These are phyloP conservation scores for Claviceps fusiformis DNA, from an alignment of 2,329 filamentous ascomycete genomes.

Conservation along the genomic window DNA sequence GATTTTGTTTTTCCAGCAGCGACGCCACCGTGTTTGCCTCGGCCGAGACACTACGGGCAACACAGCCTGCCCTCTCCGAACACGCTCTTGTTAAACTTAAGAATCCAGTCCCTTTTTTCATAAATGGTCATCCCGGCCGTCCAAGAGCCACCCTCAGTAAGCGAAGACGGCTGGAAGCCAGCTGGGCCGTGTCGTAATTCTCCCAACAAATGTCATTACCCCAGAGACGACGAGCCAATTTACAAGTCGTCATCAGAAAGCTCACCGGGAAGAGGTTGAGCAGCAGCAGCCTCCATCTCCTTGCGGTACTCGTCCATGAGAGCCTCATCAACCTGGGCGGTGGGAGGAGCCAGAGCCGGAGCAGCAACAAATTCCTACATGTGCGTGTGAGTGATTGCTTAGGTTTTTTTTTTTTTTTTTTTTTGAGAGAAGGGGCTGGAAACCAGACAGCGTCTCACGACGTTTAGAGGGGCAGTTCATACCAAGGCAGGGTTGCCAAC, in stretches of 20 bases:
- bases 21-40: constrained; percentile 19
- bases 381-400: constrained; percentile 14
- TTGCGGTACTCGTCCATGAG: constrained; percentile 70
- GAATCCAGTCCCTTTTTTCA: constrained; percentile 20
- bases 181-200: constrained; percentile 13
- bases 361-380: constrained; percentile 87
- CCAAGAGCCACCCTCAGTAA: constrained; percentile 16
- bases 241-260: constrained; percentile 63
- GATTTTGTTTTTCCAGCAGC: constrained; percentile 14
- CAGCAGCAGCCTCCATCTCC: constrained; percentile 74
- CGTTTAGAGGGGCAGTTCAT: constrained; percentile 3
- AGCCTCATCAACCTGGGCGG: constrained; percentile 74
- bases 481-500: constrained; percentile 63
- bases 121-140: constrained; percentile 25
- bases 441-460: not conserved
- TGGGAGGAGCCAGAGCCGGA: constrained; percentile 84
- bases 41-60: constrained; percentile 17
- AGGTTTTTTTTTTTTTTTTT: not conserved
- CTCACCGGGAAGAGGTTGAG: constrained; percentile 85
- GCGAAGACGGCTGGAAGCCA: constrained; percentile 10
- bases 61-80: constrained; percentile 18
- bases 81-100: constrained; percentile 22
- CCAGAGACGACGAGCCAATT: constrained; percentile 19
- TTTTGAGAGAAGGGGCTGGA: no score
- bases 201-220: constrained; percentile 6